These are phyloP conservation scores for Penicillium malachiteum DNA, from an alignment of 495 filamentous ascomycete genomes.

Conservation along the genomic window DNA sequence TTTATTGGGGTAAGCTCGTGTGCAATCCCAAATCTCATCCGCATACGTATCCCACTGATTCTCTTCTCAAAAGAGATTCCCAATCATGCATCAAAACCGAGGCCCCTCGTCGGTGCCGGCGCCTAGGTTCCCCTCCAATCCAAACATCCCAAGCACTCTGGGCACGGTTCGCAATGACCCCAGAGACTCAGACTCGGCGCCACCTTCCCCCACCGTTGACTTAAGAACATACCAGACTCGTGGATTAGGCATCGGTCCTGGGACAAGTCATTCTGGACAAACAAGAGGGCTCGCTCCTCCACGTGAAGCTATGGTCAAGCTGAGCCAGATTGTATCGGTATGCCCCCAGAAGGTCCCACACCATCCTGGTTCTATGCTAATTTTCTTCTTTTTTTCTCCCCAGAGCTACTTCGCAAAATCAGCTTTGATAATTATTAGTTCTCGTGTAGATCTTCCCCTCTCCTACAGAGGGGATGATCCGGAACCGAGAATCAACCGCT, in stretches of 20 bases:
- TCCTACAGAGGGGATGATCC: conserved; percentile 57
- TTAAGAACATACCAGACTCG: conserved; percentile 37
- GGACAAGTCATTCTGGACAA: conserved; percentile 43
- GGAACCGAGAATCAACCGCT: conserved; percentile 75
- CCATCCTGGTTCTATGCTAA: conserved; percentile 1
- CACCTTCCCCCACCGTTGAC: conserved; percentile 34
- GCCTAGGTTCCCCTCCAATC: conserved; percentile 65
- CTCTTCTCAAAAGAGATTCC: background rate
- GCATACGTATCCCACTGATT: background rate
- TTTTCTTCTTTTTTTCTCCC: background rate
- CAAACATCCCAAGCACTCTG: conserved; percentile 34
- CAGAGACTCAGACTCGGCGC: conserved; percentile 56
- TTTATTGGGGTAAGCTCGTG: conserved; percentile 16
- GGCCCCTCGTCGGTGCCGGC: conserved; percentile 58
- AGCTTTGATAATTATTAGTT: conserved; percentile 78
- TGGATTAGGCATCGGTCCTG: conserved; percentile 44
- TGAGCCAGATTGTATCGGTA: conserved; percentile 92
- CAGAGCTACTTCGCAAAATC: conserved; percentile 93
- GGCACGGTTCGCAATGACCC: conserved; percentile 62
- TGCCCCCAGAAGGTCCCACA: conserved; percentile 10
- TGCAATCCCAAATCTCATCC: background rate
- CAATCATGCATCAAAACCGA: conserved; percentile 81
- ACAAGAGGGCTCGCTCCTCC: conserved; percentile 33
- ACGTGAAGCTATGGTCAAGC: conserved; percentile 66
- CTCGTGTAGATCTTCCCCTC: conserved; percentile 68